phyloP scores from a whole-genome alignment of 2,329 filamentous ascomycete species.

The Clonostachys chloroleuca region DNA sequence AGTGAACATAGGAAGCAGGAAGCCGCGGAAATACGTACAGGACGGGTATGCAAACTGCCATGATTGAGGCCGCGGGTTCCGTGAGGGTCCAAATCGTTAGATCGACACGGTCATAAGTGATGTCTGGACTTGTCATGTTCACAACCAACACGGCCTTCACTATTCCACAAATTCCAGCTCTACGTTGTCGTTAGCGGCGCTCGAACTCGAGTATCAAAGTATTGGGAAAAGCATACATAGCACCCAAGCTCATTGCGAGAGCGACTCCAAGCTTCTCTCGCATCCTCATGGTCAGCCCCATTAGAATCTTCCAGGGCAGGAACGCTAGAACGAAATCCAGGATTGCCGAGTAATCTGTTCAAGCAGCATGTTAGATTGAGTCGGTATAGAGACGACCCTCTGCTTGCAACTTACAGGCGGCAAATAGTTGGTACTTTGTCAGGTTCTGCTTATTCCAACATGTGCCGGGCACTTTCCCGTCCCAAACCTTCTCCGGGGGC shows the following conservation, averaged over 20 bases:
- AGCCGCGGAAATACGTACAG: slow-evolving; percentile 13
- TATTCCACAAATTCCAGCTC: slow-evolving; percentile 22
- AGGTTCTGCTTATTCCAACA: slow-evolving; percentile 20
- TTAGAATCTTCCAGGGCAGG: slow-evolving; percentile 24
- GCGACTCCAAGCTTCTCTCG: slow-evolving; percentile 25
- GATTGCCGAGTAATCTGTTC: slow-evolving; percentile 22
- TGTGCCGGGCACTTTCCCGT: slow-evolving; percentile 13
- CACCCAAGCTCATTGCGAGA: slow-evolving; percentile 26
- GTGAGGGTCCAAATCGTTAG: slow-evolving; percentile 27
- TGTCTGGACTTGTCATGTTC: slow-evolving; percentile 20
- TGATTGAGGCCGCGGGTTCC: slow-evolving; percentile 26
- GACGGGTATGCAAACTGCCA: slow-evolving; percentile 25
- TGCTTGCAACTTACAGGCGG: slow-evolving; percentile 16
- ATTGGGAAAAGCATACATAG: slow-evolving; percentile 14
- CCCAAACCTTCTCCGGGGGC: slow-evolving; percentile 17
- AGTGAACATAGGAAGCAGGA: background rate
- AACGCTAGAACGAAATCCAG: slow-evolving; percentile 24
- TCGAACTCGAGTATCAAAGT: background rate
- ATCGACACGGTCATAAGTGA: slow-evolving; percentile 25
- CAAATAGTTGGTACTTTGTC: slow-evolving; percentile 19
- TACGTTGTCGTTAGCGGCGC: slow-evolving; percentile 2
- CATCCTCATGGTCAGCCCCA: slow-evolving; percentile 20
- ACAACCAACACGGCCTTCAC: slow-evolving; percentile 24
- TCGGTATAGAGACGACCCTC: too few species aligned
- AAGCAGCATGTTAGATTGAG: too few species aligned